These are phyloP conservation scores for Mortierella sp. DNA, from an alignment of 371 early-diverging fungal genomes.

Conservation along the genomic window DNA sequence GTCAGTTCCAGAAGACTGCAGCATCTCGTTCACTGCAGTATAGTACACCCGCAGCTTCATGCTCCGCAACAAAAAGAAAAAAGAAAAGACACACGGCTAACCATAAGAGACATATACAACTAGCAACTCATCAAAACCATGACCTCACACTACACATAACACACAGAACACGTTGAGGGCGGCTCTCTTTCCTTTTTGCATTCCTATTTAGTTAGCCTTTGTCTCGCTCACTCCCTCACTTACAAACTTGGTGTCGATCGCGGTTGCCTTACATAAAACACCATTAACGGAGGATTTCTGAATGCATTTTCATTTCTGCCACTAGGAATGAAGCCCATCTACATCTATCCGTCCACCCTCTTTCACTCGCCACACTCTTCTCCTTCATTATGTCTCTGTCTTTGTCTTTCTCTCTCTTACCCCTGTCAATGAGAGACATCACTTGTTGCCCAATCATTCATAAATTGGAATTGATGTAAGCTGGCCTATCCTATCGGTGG, in stretches of 20 bases:
- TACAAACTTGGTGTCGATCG: too few species aligned
- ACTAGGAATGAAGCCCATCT: too few species aligned
- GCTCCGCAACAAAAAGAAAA: not conserved
- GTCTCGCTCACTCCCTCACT: too few species aligned
- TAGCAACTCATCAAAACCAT: not conserved
- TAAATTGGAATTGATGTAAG: not conserved
- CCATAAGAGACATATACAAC: constrained; percentile 3
- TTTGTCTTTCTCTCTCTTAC: not conserved
- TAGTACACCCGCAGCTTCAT: not conserved
- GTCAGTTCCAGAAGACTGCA: not conserved
- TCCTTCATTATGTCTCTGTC: too few species aligned
- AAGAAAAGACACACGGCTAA: not conserved
- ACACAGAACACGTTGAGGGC: too few species aligned
- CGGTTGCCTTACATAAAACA: too few species aligned
- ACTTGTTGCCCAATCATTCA: not conserved
- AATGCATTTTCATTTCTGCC: too few species aligned
- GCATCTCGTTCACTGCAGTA: not conserved
- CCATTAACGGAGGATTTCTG: too few species aligned
- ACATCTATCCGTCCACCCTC: too few species aligned
- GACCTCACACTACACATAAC: constrained; percentile 8
- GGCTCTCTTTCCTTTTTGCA: too few species aligned
- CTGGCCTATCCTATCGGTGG: not conserved
- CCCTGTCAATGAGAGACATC: not conserved
- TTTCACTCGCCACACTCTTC: too few species aligned
- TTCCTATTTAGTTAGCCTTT: too few species aligned